These are phyloP conservation scores for Stevia rebaudiana DNA, from an alignment of 140 eudicot genomes.

Conservation along the genomic window DNA sequence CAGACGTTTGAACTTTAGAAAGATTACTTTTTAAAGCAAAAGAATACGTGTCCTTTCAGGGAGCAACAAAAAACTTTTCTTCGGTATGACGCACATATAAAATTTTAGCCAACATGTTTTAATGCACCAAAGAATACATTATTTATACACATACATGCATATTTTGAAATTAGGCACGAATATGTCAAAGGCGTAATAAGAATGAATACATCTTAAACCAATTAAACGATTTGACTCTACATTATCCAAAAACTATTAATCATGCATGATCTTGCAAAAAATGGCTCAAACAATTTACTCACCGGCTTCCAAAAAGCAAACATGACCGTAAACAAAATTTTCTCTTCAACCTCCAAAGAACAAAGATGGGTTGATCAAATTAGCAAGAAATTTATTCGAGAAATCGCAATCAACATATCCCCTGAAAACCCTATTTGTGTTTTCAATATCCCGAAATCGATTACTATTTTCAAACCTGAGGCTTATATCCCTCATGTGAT, in stretches of 20 bases:
- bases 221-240: neutral
- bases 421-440: slow-evolving; percentile 21
- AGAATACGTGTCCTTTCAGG: neutral
- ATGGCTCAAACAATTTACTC: neutral
- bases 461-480: slow-evolving; percentile 21
- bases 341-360: slow-evolving; percentile 17
- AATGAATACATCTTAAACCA: neutral
- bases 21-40: neutral
- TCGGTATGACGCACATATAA: neutral
- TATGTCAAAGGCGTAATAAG: slow-evolving; percentile 20
- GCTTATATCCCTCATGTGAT: slow-evolving; percentile 30
- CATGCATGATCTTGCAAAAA: neutral
- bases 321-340: slow-evolving; percentile 8
- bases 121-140: neutral
- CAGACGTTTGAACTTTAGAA: too few species aligned
- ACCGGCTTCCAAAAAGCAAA: neutral
- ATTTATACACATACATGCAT: neutral
- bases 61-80: neutral
- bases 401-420: slow-evolving; percentile 26
- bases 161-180: slow-evolving; percentile 17
- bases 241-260: neutral
- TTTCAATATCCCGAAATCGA: slow-evolving; percentile 18
- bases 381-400: slow-evolving; percentile 17
- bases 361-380: slow-evolving; percentile 34
- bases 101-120: neutral